A percentile compares a stretch with the other conserved stretches of the same genome.
Conservation (phyloP, 805 yeast genomes). For the Candida manassasensis region DNA sequence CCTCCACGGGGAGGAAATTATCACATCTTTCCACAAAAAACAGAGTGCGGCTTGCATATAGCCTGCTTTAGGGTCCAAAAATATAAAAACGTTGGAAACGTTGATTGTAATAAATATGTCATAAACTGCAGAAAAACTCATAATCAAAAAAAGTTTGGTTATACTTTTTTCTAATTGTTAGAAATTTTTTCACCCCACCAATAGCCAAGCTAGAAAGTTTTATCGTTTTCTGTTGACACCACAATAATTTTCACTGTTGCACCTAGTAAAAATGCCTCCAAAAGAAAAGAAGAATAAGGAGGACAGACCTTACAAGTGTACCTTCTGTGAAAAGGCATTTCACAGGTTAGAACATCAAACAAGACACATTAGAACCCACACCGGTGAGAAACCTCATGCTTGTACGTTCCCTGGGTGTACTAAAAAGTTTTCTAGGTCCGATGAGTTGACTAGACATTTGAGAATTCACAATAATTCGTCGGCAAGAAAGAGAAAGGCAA, state of each 20-base stretch:
- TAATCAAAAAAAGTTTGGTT: too few relatives aligned
- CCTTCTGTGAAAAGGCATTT: slow-evolving; percentile 69
- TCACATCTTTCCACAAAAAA: too few relatives aligned
- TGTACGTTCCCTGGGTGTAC: slow-evolving; percentile 69
- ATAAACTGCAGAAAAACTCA: slow-evolving; percentile 1
- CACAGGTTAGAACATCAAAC: slow-evolving; percentile 76
- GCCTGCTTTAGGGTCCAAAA: too few relatives aligned
- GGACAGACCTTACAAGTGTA: slow-evolving; percentile 63
- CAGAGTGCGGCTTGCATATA: too few relatives aligned
- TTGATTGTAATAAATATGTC: background rate
- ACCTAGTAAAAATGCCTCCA: slow-evolving; percentile 3
- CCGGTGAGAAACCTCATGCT: slow-evolving; percentile 79
- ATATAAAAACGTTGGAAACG: background rate
- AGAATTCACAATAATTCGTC: slow-evolving; percentile 63
- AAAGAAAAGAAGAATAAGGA: slow-evolving; percentile 20
- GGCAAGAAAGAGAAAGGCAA: slow-evolving; percentile 38
- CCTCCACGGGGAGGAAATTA: too few relatives aligned
- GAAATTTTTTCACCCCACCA: background rate
- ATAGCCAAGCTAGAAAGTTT: background rate
- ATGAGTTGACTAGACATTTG: slow-evolving; percentile 69
- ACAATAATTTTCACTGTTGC: background rate
- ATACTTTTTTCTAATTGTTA: background rate
- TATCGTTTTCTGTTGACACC: background rate
- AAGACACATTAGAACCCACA: slow-evolving; percentile 73
- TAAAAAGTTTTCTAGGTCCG: slow-evolving; percentile 64